Evolutionary conservation across 306 rosid genomes (phyloP).

Genomic region (Carpinus viminea): DNA sequence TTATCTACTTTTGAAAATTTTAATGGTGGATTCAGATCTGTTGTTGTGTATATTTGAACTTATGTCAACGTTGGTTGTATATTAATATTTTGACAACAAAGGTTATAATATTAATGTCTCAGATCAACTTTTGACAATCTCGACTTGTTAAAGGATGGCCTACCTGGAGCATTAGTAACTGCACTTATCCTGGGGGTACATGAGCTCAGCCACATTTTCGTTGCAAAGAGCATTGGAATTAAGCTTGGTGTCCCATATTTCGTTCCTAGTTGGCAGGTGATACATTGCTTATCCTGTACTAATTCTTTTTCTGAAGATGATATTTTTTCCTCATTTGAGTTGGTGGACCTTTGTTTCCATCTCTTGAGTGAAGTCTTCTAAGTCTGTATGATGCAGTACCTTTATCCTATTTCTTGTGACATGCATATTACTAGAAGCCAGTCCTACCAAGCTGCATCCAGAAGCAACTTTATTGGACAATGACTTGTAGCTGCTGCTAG

Average conservation of each 20-base stretch:
- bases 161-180: conserved; percentile 86
- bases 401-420: not conserved
- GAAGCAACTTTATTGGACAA: not conserved
- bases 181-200: conserved; percentile 78
- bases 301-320: conserved; percentile 2
- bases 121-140: conserved; percentile 89
- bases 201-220: conserved; percentile 75
- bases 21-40: not conserved
- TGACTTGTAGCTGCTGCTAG: not conserved
- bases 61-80: not conserved
- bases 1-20: not conserved
- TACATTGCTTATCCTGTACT: conserved; percentile 21
- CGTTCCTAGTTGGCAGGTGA: conserved; percentile 99
- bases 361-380: not conserved
- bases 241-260: conserved; percentile 92
- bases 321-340: conserved; percentile 8
- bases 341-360: not conserved
- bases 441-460: not conserved
- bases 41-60: not conserved
- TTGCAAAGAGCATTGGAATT: conserved; percentile 59
- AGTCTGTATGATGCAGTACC: not conserved
- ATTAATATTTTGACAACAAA: conserved; percentile 37
- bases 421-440: not conserved
- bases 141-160: conserved; percentile 82
- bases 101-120: conserved; percentile 42